These are phyloP conservation scores for Rauvolfia tetraphylla DNA, from an alignment of 257 asterid species.

Conservation along the genomic window DNA sequence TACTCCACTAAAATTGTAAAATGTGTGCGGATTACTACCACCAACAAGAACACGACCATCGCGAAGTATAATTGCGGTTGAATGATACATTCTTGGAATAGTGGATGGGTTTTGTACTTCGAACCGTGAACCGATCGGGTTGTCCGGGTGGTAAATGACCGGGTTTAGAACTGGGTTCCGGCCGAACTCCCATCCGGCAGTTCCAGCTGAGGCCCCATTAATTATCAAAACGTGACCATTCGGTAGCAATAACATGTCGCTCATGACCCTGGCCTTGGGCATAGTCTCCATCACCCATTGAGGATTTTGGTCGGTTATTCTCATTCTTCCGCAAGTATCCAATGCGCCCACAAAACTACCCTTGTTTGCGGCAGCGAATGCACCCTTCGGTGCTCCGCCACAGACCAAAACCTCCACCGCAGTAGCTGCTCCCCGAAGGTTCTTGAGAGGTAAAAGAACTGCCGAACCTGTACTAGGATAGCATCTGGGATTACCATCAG, in stretches of 20 bases:
- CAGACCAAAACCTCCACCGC: constrained; percentile 40
- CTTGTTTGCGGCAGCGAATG: constrained; percentile 7
- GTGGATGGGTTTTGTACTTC: constrained; percentile 23
- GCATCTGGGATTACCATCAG: constrained; percentile 39
- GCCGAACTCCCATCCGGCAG: constrained; percentile 37
- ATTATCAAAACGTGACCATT: constrained; percentile 37
- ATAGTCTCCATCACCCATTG: constrained; percentile 48
- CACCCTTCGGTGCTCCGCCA: constrained; percentile 45
- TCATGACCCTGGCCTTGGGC: constrained; percentile 45
- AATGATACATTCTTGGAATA: constrained; percentile 46
- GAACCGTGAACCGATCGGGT: constrained; percentile 12
- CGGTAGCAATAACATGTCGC: constrained; percentile 46
- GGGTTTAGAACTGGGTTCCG: constrained; percentile 35
- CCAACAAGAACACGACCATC: constrained; percentile 45
- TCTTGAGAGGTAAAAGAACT: constrained; percentile 37
- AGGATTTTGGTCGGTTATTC: constrained; percentile 35
- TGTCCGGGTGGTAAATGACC: constrained; percentile 29
- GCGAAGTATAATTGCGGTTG: constrained; percentile 31
- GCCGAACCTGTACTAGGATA: constrained; percentile 52
- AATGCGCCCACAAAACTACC: constrained; percentile 32
- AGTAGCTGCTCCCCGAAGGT: constrained; percentile 1
- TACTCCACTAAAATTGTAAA: constrained; percentile 15
- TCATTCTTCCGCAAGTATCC: constrained; percentile 39
- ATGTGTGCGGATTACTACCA: constrained; percentile 36
- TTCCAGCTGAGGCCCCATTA: constrained; percentile 37